These are phyloP conservation scores for Arachis monticola DNA, from an alignment of 331 rosid genomes.

Conservation along the genomic window DNA sequence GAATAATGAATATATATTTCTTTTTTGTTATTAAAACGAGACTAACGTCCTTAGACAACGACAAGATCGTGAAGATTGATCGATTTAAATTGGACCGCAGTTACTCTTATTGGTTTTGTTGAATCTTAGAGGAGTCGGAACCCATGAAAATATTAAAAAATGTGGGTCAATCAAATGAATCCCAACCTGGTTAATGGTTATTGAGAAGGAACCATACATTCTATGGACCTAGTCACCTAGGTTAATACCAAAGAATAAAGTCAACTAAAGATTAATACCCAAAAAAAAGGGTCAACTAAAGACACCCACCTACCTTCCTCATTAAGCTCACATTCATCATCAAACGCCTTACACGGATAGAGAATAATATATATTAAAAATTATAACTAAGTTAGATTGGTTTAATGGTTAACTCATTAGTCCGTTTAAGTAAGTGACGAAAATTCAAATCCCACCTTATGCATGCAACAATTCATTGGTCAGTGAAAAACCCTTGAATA, in stretches of 20 bases:
- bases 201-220: neutral
- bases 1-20: neutral
- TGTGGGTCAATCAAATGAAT: neutral
- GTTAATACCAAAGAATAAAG: neutral
- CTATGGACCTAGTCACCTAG: neutral
- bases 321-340: conserved; percentile 1
- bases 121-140: neutral
- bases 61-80: too few relatives aligned
- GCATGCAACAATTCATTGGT: too few relatives aligned
- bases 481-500: too few relatives aligned
- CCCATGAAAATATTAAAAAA: conserved; percentile 4
- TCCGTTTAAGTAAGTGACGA: too few relatives aligned
- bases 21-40: neutral
- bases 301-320: neutral
- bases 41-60: too few relatives aligned
- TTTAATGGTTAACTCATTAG: too few relatives aligned
- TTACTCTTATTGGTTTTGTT: neutral
- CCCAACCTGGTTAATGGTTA: too few relatives aligned
- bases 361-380: too few relatives aligned
- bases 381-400: too few relatives aligned
- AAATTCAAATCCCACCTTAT: too few relatives aligned
- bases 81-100: conserved; percentile 20
- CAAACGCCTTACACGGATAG: neutral
- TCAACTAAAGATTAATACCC: neutral
- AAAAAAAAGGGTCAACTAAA: neutral